Evolutionary conservation across 2,329 filamentous ascomycete genomes (phyloP).

Genomic region (Lachnellula arida): DNA sequence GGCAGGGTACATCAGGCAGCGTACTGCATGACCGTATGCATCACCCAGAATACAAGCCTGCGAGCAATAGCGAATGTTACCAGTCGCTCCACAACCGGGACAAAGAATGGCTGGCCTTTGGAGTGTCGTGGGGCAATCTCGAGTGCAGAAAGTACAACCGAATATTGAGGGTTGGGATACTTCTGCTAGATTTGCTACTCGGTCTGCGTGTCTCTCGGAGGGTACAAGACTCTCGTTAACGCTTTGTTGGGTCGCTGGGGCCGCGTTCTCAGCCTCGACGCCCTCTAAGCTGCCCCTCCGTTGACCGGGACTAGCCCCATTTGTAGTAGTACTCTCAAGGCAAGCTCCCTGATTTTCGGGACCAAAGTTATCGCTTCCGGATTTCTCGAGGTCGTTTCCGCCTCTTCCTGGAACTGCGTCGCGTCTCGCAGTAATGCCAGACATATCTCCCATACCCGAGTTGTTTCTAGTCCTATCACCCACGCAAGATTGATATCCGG

Average conservation of each 20-base stretch:
- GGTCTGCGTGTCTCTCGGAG: neutral
- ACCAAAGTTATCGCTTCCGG: no score
- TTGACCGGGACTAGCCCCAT: no score
- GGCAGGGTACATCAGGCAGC: constrained; percentile 13
- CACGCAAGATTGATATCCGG: no score
- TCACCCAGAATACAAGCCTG: constrained; percentile 24
- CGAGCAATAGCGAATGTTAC: constrained; percentile 23
- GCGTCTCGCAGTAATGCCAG: no score
- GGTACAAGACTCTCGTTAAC: neutral
- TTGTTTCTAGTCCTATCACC: no score
- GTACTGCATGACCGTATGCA: constrained; percentile 16
- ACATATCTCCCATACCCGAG: no score
- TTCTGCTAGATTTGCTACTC: neutral
- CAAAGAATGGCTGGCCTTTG: constrained; percentile 18
- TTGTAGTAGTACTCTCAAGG: no score
- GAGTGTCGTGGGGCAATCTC: neutral
- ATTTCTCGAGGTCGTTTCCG: no score
- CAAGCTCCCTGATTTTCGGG: no score
- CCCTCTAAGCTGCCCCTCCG: no score
- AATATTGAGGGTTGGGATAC: neutral
- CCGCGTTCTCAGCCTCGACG: no score
- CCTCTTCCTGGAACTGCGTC: no score
- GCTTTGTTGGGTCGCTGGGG: neutral
- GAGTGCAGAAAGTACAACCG: constrained; percentile 12
- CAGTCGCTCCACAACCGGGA: constrained; percentile 19